Base-by-base conservation (phyloP, 768 basidiomycete genomes). In the Ephemerocybe angulata region DNA sequence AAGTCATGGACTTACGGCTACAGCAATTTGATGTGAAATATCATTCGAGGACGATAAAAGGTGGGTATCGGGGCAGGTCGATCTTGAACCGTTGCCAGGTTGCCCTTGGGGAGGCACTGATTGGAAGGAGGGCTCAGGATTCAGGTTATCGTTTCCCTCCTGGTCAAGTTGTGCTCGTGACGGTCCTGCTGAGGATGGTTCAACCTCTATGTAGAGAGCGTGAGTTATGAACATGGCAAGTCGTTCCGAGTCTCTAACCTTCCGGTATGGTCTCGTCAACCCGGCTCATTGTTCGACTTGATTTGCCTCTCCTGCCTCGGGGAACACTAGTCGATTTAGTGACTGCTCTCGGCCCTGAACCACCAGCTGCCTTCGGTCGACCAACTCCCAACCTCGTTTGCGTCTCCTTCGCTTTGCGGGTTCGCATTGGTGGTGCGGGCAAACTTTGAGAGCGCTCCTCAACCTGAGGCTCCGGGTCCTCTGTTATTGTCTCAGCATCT, bases 321-420 rank as follows among this genome's bases (percentile, higher is more conserved):
- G 79, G 72, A n/a, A 77, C 52, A 61, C 76, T 82, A 29, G 75
- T 61, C 0, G 86, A 79, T 65, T 79, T 86, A 7, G 87, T 88
- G 24, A 87, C 70, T 37, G 76, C 70, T 52, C 89, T 81, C 22
- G 88, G 78, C 17, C 88, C 88, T 17, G 72, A 69, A 24, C 88
- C 88, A 25, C 87, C 88, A 29, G 79, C 86, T 17, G 75, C 73
- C 7, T 76, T 74, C 8, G 89, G 89, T 60, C 85, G 77, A 2
- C 89, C 89, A 13, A 89, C 82, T 49, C 90, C 90, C 17, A 91
- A 75, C 58, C 74, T 76, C 38, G 77, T 80, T 67, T 89, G 89
- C 3, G 81, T 76, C 49, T 88, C 86, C 65, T 85, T 88, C 12
- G 87, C 85, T 63, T 88, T 88, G 53, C 86, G 77, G 28, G 82